Base-by-base conservation (phyloP, 225 moss, liverwort and hornwort genomes). In the Straminergon stramineum region DNA sequence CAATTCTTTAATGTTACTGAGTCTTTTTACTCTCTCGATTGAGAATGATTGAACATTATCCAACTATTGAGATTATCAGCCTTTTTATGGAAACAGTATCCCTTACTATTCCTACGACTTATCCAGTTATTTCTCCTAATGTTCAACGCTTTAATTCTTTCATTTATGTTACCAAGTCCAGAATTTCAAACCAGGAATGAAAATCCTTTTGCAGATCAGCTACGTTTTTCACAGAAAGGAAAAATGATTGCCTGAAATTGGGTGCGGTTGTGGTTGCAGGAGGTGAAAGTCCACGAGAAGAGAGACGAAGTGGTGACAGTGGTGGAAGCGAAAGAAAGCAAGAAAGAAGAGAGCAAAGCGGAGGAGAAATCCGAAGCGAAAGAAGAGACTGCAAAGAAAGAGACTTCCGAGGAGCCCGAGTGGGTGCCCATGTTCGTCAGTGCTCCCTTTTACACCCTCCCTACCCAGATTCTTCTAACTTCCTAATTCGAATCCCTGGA, bases 361-460 rank as follows among this genome's bases (percentile, higher is more conserved):
- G 88, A 89, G 45, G 90, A 89, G 78, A 89, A 90, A 68, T 79
- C 57, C 16, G 90, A 90, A 69, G 92, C 34, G 43, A 87, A 91
- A 73, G 88, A 88, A 13, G 77, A 87, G 12, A 56, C 45, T 5
- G 79, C 39, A 11, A 86, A 87, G 82, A 85, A 92, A 24, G 83
- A 93, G 43, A 78, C 85, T 56, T 62, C 86, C 0, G 90, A 92
- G 67, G 95, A 94, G 89, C 79, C 91, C 10, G 92, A 92, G 85
- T 93, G 92, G 92, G 89, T 91, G 65, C 93, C 93, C 31, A 86
- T 90, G 87, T 89, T 90, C 31, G 91, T 95, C 32, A 91, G 84
- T 88, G 93, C 92, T 28, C 93, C 93, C 27, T 91, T 84, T 75
- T 93, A 94, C 91, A 94, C 93, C 26, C 94, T 93, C 81, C 86